These are phyloP conservation scores for Amylostereum areolatum DNA, from an alignment of 1,284 basidiomycete genomes.

Conservation along the genomic window DNA sequence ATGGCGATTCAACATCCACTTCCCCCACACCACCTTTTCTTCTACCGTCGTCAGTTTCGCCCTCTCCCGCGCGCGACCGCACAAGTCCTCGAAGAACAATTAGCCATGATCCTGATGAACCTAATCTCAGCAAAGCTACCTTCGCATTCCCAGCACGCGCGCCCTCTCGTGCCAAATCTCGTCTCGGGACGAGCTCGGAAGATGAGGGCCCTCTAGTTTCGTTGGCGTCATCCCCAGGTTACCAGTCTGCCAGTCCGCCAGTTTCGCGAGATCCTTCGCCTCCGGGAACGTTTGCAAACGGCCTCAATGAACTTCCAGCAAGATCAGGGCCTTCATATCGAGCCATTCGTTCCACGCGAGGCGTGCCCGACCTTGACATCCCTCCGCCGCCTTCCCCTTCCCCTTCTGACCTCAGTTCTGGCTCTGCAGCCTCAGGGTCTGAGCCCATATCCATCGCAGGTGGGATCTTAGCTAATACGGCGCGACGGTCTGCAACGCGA, in stretches of 20 bases:
- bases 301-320: no score
- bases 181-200: constrained; percentile 21
- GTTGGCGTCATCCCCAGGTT: background rate
- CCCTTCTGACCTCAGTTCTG: constrained; percentile 1
- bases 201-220: constrained; percentile 12
- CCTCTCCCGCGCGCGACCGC: constrained; percentile 21
- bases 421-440: constrained; percentile 7
- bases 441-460: constrained; percentile 18
- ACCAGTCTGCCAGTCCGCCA: background rate
- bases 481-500: constrained; percentile 22
- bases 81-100: constrained; percentile 11
- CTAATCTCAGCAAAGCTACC: constrained; percentile 40
- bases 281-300: no score
- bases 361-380: constrained; percentile 36
- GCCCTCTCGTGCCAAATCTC: constrained; percentile 26
- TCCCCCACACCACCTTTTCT: constrained; percentile 16
- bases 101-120: constrained; percentile 30
- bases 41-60: constrained; percentile 8
- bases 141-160: constrained; percentile 50
- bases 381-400: constrained; percentile 17
- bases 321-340: constrained; percentile 21
- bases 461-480: constrained; percentile 7
- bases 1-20: constrained; percentile 14
- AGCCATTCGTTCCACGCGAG: constrained; percentile 33
- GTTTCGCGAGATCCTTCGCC: constrained; percentile 1